Conservation (phyloP, 164 flowering plant species). For the Kingdonia uniflora region DNA sequence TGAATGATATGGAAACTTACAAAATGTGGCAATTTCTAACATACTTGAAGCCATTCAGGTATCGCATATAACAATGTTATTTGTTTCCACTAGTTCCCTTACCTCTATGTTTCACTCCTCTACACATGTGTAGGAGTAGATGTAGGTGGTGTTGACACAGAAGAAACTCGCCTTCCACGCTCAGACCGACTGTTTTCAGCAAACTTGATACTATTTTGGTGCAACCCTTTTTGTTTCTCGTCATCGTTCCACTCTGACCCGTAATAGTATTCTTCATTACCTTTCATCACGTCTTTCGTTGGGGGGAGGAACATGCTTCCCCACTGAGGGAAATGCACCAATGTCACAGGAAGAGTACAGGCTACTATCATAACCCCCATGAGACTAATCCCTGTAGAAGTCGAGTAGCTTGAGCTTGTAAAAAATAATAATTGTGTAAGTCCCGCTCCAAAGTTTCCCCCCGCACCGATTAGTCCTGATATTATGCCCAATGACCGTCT, state of each 20-base stretch:
- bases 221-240: constrained; percentile 54
- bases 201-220: constrained; percentile 49
- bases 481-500: constrained; percentile 62
- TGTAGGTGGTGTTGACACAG: constrained; percentile 43
- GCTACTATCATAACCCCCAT: constrained; percentile 65
- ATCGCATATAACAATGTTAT: no score
- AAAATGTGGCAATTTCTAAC: no score
- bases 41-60: no score
- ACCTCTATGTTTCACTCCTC: not conserved
- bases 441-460: constrained; percentile 74
- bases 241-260: constrained; percentile 52
- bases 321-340: constrained; percentile 77
- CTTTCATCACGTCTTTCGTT: constrained; percentile 24
- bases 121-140: constrained; percentile 33
- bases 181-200: constrained; percentile 67
- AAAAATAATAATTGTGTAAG: constrained; percentile 65
- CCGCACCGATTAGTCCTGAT: constrained; percentile 74
- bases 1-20: no score
- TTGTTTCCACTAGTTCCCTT: no score
- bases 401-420: constrained; percentile 36
- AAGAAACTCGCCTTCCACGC: constrained; percentile 38
- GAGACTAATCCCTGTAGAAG: constrained; percentile 36
- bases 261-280: constrained; percentile 46
- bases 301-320: constrained; percentile 77
- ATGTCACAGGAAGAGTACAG: constrained; percentile 50